A percentile compares a stretch with the other conserved stretches of the same genome.
phyloP scores from a whole-genome alignment of 2,329 filamentous ascomycete genomes.

The Verticillium nonalfalfae region DNA sequence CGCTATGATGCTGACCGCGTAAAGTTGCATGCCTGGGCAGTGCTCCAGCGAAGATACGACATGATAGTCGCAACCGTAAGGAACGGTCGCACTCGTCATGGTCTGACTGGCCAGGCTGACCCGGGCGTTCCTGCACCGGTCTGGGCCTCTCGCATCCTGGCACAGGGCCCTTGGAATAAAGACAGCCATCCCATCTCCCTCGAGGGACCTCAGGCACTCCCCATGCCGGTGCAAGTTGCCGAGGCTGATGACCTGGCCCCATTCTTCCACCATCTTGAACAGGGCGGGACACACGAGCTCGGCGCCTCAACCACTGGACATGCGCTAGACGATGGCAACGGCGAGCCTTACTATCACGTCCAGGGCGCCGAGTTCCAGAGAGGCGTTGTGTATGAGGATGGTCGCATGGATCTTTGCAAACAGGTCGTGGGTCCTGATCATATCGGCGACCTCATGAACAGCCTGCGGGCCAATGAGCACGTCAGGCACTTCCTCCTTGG shows the following conservation, averaged over 20 bases:
- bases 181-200: slow-evolving; percentile 21
- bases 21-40: slow-evolving; percentile 26
- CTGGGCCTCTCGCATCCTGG: slow-evolving; percentile 24
- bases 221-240: slow-evolving; percentile 26
- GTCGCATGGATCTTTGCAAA: slow-evolving; percentile 48
- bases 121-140: slow-evolving; percentile 23
- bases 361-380: slow-evolving; percentile 27
- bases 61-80: slow-evolving; percentile 21
- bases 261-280: slow-evolving; percentile 24
- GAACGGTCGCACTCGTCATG: slow-evolving; percentile 20
- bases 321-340: slow-evolving; percentile 25
- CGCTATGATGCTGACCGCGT: slow-evolving; percentile 29
- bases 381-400: slow-evolving; percentile 41
- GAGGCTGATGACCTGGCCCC: slow-evolving; percentile 23
- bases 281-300: slow-evolving; percentile 21
- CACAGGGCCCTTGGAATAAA: slow-evolving; percentile 26
- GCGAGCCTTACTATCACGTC: slow-evolving; percentile 27
- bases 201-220: slow-evolving; percentile 21
- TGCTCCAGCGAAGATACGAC: slow-evolving; percentile 27
- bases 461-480: slow-evolving; percentile 37
- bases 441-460: slow-evolving; percentile 42
- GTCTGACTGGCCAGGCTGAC: slow-evolving; percentile 21
- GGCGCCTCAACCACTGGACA: slow-evolving; percentile 14
- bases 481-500: slow-evolving; percentile 46
- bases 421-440: slow-evolving; percentile 46